Conservation (phyloP, 2,329 filamentous ascomycete genomes). For the Fusarium fracticaudum region DNA sequence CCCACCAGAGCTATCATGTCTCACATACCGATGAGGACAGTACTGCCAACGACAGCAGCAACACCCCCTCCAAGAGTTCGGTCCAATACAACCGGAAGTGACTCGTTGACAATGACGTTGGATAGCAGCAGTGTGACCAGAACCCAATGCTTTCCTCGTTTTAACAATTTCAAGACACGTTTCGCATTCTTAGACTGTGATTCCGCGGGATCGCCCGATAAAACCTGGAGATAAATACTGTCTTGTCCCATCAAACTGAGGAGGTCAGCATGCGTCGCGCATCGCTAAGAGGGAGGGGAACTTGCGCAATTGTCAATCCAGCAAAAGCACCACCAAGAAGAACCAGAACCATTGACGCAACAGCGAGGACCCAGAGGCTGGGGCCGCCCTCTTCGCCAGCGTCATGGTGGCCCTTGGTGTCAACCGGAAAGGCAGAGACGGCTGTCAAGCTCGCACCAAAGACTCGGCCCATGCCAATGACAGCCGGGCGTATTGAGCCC, state of each 20-base stretch:
- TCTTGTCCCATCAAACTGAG: slow-evolving; percentile 75
- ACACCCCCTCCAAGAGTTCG: slow-evolving; percentile 93
- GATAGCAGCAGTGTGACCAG: slow-evolving; percentile 91
- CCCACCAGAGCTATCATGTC: neutral
- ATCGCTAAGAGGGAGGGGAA: slow-evolving; percentile 38
- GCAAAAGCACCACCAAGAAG: slow-evolving; percentile 92
- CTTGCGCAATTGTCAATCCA: slow-evolving; percentile 87
- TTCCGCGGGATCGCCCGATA: slow-evolving; percentile 84
- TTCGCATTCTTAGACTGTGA: slow-evolving; percentile 87
- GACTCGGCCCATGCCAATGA: slow-evolving; percentile 63
- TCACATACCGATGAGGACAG: slow-evolving; percentile 84
- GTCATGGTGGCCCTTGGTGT: slow-evolving; percentile 53
- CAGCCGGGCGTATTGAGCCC: slow-evolving; percentile 56
- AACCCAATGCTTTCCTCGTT: slow-evolving; percentile 97
- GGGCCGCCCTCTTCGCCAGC: slow-evolving; percentile 65
- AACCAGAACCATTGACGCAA: slow-evolving; percentile 82
- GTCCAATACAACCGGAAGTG: slow-evolving; percentile 93
- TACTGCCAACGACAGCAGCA: slow-evolving; percentile 93
- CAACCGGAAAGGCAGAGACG: slow-evolving; percentile 59
- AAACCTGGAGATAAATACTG: slow-evolving; percentile 96
- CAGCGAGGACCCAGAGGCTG: slow-evolving; percentile 82
- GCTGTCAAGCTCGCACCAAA: slow-evolving; percentile 60
- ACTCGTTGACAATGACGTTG: slow-evolving; percentile 98
- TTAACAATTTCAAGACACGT: slow-evolving; percentile 80
- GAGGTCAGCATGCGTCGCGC: slow-evolving; percentile 30